Base-by-base conservation (phyloP, 148 eudicot species). In the Heliosperma pusillum region DNA sequence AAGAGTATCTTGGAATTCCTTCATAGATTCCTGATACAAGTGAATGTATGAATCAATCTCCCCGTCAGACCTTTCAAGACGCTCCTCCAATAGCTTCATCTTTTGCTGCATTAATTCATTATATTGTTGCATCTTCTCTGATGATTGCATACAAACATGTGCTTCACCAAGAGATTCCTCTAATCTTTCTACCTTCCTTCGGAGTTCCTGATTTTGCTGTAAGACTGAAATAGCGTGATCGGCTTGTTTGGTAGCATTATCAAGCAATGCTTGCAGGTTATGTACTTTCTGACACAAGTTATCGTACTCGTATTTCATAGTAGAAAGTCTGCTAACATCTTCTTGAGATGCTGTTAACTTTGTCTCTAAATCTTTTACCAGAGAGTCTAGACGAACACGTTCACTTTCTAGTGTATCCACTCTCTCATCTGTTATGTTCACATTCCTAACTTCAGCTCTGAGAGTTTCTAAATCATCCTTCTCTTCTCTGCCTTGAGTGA, bases 1-100 rank as follows among this genome's bases (percentile, higher is more conserved):
- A 56, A 95, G 91, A 44, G 89, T 92, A 70, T 89, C 94, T 71
- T 95, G 96, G 71, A 95, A 95, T 65, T 92, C 97, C 81, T 88
- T 81, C 74, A 89, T 86, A 64, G 97, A 92, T 81, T 92, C 97
- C 81, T 92, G 93, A 86, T 92, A 92, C 73, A 86, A 76, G 68
- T 89, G 86, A 79, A 95, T 86, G 88, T 87, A 88, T 69, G 96
- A 86, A 58, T 82, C 81, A 70, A 92, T 87, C 73, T 92, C 98
- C 74, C 87, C 92, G 80, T 92, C 98, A 79, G 98, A 92, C 72
- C 72, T 90, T 82, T 83, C 86, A 73, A 95, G 88, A 62, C 87
- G 96, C 79, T 95, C 93, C 77, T 95, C 98, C 78, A 95, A 79
- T 52, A 88, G 83, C 77, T 87, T 83, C 72, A 95, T 84, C 73